phyloP scores from a whole-genome alignment of 805 yeast species.

The Scheffersomyces coipomensis region DNA sequence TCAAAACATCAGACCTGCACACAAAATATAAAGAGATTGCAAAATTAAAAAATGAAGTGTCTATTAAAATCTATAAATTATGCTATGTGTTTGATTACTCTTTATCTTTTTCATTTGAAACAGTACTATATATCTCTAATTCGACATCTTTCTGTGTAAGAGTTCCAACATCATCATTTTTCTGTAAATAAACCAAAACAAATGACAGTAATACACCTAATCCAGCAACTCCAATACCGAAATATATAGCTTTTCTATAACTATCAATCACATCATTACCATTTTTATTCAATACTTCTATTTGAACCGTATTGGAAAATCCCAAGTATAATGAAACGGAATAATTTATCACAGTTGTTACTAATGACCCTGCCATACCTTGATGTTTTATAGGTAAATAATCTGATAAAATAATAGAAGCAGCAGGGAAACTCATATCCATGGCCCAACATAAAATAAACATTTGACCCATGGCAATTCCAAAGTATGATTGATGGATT shows the following conservation, averaged over 20 bases:
- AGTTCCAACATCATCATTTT: slow-evolving; percentile 4
- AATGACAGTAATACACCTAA: slow-evolving; percentile 36
- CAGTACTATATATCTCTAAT: no score
- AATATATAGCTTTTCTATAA: slow-evolving; percentile 56
- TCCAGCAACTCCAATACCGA: slow-evolving; percentile 61
- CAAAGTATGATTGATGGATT: slow-evolving; percentile 57
- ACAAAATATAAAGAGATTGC: no score
- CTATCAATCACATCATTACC: slow-evolving; percentile 30
- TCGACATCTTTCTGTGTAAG: no score
- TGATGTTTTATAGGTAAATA: slow-evolving; percentile 61
- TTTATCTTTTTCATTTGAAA: no score
- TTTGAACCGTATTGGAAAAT: slow-evolving; percentile 65
- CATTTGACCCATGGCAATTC: slow-evolving; percentile 54
- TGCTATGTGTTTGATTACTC: no score
- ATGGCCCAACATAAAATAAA: slow-evolving; percentile 65
- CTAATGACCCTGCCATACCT: slow-evolving; percentile 77
- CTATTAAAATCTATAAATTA: no score
- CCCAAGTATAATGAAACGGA: slow-evolving; percentile 72
- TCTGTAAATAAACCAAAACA: slow-evolving; percentile 19
- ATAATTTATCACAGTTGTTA: slow-evolving; percentile 69
- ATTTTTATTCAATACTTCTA: slow-evolving; percentile 13
- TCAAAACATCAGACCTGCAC: no score
- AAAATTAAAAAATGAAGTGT: no score
- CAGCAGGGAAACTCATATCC: slow-evolving; percentile 79
- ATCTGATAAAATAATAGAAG: slow-evolving; percentile 61